phyloP scores from a whole-genome alignment of 2,329 filamentous ascomycete species.

The Aspergillus glaucus region DNA sequence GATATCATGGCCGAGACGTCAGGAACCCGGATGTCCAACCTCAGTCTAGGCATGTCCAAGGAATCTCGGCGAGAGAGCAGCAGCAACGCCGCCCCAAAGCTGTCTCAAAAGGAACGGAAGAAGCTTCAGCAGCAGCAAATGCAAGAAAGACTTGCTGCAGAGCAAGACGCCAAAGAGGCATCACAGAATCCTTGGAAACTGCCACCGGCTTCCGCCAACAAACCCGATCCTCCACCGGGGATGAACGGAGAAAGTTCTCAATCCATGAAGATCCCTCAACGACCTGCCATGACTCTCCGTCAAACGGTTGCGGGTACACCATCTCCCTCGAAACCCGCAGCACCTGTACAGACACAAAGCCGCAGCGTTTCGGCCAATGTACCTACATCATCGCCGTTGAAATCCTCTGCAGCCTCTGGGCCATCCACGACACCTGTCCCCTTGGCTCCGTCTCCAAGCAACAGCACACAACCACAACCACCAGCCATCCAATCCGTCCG shows the following conservation, averaged over 20 bases:
- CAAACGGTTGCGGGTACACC: conserved; percentile 52
- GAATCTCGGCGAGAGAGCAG: conserved; percentile 35
- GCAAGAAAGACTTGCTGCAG: conserved; percentile 34
- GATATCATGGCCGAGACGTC: conserved; percentile 66
- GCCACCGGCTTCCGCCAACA: conserved; percentile 9
- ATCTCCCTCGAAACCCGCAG: conserved; percentile 18
- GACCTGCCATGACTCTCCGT: conserved; percentile 54
- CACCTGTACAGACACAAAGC: conserved; percentile 45
- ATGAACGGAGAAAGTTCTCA: conserved; percentile 22
- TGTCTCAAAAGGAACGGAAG: conserved; percentile 92
- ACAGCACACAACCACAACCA: conserved; percentile 18
- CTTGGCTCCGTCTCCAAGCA: background rate
- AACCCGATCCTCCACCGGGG: conserved; percentile 10
- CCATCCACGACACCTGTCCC: conserved; percentile 18
- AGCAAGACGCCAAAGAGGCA: conserved; percentile 30
- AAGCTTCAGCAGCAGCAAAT: conserved; percentile 65
- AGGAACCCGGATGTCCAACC: conserved; percentile 44
- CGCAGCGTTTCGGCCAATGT: conserved; percentile 20
- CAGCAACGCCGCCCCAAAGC: conserved; percentile 47
- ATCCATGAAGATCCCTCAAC: conserved; percentile 21
- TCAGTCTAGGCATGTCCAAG: conserved; percentile 43
- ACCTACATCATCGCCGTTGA: conserved; percentile 10
- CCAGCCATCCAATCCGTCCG: conserved; percentile 40
- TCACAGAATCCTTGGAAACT: conserved; percentile 60
- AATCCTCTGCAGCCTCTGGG: conserved; percentile 17